These are phyloP conservation scores for Hymenoscyphus infarciens DNA, from an alignment of 2,329 filamentous ascomycete genomes.

Conservation along the genomic window DNA sequence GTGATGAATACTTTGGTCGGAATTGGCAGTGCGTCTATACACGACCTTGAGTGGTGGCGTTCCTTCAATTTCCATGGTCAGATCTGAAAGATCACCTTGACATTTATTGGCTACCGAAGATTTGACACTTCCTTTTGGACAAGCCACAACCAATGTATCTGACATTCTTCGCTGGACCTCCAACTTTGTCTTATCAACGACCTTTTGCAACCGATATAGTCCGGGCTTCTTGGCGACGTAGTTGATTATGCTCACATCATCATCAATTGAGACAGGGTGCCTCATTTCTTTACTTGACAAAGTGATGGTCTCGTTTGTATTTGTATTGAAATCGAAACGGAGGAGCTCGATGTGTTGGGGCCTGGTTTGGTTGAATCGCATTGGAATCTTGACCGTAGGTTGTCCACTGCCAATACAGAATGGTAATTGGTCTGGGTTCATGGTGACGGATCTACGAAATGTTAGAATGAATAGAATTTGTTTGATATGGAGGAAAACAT, in stretches of 20 bases:
- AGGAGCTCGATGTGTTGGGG: slow-evolving; percentile 87
- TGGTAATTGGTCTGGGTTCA: slow-evolving; percentile 77
- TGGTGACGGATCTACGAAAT: slow-evolving; percentile 64
- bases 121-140: slow-evolving; percentile 74
- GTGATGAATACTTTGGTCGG: slow-evolving; percentile 76
- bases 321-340: slow-evolving; percentile 79
- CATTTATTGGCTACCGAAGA: slow-evolving; percentile 67
- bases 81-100: slow-evolving; percentile 80
- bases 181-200: slow-evolving; percentile 89
- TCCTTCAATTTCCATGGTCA: slow-evolving; percentile 78
- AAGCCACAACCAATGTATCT: slow-evolving; percentile 80
- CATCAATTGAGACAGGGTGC: slow-evolving; percentile 62
- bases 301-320: slow-evolving; percentile 73
- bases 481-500: slow-evolving; percentile 28
- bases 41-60: slow-evolving; percentile 89
- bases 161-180: slow-evolving; percentile 76
- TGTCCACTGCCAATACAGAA: slow-evolving; percentile 73
- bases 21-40: slow-evolving; percentile 85
- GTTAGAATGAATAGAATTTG: slow-evolving; percentile 9
- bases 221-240: slow-evolving; percentile 81
- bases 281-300: slow-evolving; percentile 70
- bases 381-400: slow-evolving; percentile 65
- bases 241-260: slow-evolving; percentile 56
- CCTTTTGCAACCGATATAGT: slow-evolving; percentile 78
- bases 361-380: slow-evolving; percentile 89